These are phyloP conservation scores for Plantago rigida DNA, from an alignment of 305 asterid species.

Conservation along the genomic window DNA sequence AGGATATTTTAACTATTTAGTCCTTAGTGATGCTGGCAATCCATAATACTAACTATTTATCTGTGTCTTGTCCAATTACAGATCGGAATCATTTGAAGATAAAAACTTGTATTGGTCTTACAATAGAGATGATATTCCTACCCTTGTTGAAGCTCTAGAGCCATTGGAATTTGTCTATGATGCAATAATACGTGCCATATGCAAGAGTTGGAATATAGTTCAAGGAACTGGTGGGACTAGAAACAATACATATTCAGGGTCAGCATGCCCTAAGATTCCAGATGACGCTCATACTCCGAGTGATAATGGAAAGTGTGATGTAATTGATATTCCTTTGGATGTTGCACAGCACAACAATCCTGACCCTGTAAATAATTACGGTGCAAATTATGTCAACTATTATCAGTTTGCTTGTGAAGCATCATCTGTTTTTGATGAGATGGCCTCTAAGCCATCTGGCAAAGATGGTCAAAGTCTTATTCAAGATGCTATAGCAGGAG, in stretches of 20 bases:
- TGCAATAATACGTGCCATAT: constrained; percentile 42
- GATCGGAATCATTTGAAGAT: constrained; percentile 50
- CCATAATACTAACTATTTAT: constrained; percentile 14
- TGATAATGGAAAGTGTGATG: constrained; percentile 18
- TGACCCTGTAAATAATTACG: neutral
- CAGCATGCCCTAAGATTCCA: too few species aligned
- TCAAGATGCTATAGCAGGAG: constrained; percentile 22
- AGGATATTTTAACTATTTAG: neutral
- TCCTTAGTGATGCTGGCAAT: too few species aligned
- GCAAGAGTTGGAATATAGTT: neutral
- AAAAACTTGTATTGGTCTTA: constrained; percentile 44
- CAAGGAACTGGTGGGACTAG: too few species aligned
- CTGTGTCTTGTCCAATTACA: constrained; percentile 36
- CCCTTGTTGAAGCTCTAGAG: constrained; percentile 50
- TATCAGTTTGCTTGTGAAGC: constrained; percentile 45
- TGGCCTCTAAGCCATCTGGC: too few species aligned
- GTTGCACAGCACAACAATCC: too few species aligned
- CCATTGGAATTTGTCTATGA: constrained; percentile 37
- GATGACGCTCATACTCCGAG: too few species aligned
- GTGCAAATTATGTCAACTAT: constrained; percentile 47
- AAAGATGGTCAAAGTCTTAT: too few species aligned
- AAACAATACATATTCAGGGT: too few species aligned
- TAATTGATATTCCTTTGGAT: neutral
- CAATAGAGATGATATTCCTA: constrained; percentile 48
- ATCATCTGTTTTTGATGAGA: too few species aligned